Conservation (phyloP, 768 basidiomycete genomes). For the Hemileccinum impolitum region DNA sequence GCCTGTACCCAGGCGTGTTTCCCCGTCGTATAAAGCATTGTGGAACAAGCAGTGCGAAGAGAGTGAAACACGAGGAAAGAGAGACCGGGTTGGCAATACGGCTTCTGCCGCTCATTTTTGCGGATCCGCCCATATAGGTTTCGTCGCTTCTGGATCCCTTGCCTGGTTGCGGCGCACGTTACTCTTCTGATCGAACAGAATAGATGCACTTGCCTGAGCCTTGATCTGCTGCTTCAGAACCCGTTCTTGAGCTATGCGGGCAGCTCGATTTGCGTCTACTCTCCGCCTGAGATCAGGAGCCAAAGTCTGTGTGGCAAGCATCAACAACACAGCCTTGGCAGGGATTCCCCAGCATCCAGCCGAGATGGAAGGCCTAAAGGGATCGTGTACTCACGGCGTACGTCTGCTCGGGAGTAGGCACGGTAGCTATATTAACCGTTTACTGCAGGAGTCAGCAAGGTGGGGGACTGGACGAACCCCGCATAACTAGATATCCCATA, state of each 20-base stretch:
- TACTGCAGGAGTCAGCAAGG: background rate
- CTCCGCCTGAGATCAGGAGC: constrained; percentile 62
- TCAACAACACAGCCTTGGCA: constrained; percentile 1
- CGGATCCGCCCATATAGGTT: constrained; percentile 34
- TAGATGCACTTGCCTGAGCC: constrained; percentile 44
- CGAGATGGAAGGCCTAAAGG: background rate
- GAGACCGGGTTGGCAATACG: background rate
- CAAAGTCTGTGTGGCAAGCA: constrained; percentile 42
- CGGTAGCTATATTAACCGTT: constrained; percentile 26
- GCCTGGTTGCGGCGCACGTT: constrained; percentile 12
- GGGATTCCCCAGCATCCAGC: background rate
- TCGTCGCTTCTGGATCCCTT: constrained; percentile 26
- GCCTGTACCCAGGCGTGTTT: background rate
- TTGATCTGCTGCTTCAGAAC: constrained; percentile 49
- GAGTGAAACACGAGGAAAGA: background rate
- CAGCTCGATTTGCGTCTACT: constrained; percentile 56
- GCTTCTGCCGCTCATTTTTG: constrained; percentile 13
- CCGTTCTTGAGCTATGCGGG: constrained; percentile 51
- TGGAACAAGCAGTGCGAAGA: background rate
- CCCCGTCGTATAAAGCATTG: background rate
- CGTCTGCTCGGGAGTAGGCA: constrained; percentile 35
- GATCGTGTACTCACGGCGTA: constrained; percentile 29
- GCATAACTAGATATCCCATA: constrained; percentile 58
- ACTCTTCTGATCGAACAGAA: constrained; percentile 2
- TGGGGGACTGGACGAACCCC: constrained; percentile 38